Evolutionary conservation across 192 early-diverging fungal species (phyloP).

Genomic region (Coemansia sp.): DNA sequence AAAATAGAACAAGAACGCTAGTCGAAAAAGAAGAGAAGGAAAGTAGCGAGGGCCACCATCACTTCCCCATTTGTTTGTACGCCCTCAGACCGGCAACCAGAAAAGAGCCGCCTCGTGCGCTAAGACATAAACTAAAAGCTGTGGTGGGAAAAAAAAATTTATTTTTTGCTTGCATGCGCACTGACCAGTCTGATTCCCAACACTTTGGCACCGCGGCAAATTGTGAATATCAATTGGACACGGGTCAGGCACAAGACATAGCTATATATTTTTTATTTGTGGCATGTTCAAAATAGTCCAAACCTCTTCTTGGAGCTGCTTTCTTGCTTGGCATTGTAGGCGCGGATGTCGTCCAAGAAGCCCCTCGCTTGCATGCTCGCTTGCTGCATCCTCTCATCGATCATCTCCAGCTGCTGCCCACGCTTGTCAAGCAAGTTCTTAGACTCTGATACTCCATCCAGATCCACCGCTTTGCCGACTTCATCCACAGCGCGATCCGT

Average conservation of each 20-base stretch:
- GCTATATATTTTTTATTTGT: not conserved
- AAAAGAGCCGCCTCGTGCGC: not conserved
- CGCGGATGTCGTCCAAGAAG: constrained; percentile 41
- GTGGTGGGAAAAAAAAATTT: not conserved
- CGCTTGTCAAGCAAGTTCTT: constrained; percentile 41
- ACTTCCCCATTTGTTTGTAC: not conserved
- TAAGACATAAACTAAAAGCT: not conserved
- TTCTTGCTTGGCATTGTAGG: constrained; percentile 48
- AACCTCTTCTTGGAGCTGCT: constrained; percentile 33
- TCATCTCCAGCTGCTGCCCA: constrained; percentile 36
- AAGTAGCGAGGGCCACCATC: not conserved
- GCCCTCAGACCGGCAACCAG: not conserved
- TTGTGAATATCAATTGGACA: not conserved
- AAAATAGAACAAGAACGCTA: not conserved
- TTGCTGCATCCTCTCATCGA: constrained; percentile 23
- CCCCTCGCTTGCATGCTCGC: constrained; percentile 22
- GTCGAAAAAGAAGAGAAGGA: constrained; percentile 7
- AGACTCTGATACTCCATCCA: constrained; percentile 15
- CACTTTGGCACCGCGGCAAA: not conserved
- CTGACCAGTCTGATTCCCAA: not conserved
- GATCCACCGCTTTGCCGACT: constrained; percentile 8
- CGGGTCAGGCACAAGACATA: not conserved
- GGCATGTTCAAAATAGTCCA: constrained; percentile 24
- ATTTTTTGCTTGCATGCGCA: not conserved
- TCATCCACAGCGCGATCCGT: constrained; percentile 11